Base-by-base conservation (phyloP, 116 monocot genomes). In the Papilionanthe hybrid region DNA sequence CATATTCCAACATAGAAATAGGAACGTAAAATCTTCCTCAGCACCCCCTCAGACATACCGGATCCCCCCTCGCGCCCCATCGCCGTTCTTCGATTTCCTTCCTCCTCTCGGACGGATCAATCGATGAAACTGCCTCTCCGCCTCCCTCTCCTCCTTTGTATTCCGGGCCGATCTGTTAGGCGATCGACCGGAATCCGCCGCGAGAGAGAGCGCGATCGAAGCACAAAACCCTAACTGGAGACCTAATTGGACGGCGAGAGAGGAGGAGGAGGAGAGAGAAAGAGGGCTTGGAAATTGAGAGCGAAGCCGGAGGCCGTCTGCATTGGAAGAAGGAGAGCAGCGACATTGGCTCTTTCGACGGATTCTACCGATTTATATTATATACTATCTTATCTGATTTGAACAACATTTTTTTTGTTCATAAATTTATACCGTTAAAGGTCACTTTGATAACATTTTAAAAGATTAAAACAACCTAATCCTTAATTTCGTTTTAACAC, bases 1-100 rank as follows among this genome's bases (percentile, higher is more conserved):
- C 92, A 89, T 72, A 92, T 83, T 8, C 45, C 80, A 0, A 92
- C 92, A 79, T 89, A 89, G 72, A 79, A 53, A 79, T 92, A 92
- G 9, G 89, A 87, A 57, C 87, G 80, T 28, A 92, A 78, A 13
- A 92, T 78, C 80, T 89, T 92, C 79, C 60, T 78, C 30, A 92
- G 23, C 72, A 91, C 86, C 6, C 80, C 30, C 29, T 86, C 86
- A 79, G 13, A 77, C 85, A 85, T 23, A 66, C 57, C 43, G 44
- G 78, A 57, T n/a, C n/a, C n/a, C n/a, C 55, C 50, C 0, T 50
- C 50, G 18, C 55, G 55, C 55, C 30, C 73, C 73, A 78, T 78
- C 9, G 78, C 78, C 19, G 22, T 71, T 29, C 71, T 71, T 71
- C 15, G 4, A 53, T 13, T 71, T 37, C 18, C 30, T 29, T 37